Conservation (phyloP, 345 rosid species). For the Conringia planisiliqua region DNA sequence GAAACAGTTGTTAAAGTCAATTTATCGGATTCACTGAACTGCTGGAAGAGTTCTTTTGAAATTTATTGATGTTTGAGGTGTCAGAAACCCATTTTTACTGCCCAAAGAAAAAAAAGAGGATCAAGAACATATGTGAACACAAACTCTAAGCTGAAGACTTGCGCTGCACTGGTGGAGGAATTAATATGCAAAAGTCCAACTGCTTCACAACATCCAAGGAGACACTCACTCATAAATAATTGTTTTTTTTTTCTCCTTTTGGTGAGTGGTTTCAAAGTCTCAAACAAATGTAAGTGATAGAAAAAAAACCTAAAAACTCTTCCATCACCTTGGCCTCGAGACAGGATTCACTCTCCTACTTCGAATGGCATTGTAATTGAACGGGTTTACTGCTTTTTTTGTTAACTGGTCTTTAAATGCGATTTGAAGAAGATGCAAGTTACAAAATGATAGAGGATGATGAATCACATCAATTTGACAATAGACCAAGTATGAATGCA, state of each 20-base stretch:
- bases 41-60: not conserved
- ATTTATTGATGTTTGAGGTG: too few relatives aligned
- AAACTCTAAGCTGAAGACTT: conserved; percentile 25
- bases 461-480: not conserved
- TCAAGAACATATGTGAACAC: conserved; percentile 20
- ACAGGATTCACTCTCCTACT: not conserved
- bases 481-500: conserved; percentile 8
- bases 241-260: not conserved
- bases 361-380: not conserved
- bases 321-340: too few relatives aligned
- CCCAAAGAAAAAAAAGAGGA: not conserved
- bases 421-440: not conserved
- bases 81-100: not conserved
- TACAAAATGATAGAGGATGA: not conserved
- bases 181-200: conserved; percentile 29
- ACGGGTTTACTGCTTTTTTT: not conserved
- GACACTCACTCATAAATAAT: not conserved
- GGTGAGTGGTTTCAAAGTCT: not conserved
- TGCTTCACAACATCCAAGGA: conserved; percentile 18
- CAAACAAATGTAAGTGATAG: not conserved
- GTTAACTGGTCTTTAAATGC: not conserved
- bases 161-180: not conserved
- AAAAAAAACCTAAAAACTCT: not conserved
- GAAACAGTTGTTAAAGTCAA: not conserved
- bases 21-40: not conserved